Conservation (phyloP, 192 early-diverging fungal genomes). For the Phlyctochytrium bullatum region DNA sequence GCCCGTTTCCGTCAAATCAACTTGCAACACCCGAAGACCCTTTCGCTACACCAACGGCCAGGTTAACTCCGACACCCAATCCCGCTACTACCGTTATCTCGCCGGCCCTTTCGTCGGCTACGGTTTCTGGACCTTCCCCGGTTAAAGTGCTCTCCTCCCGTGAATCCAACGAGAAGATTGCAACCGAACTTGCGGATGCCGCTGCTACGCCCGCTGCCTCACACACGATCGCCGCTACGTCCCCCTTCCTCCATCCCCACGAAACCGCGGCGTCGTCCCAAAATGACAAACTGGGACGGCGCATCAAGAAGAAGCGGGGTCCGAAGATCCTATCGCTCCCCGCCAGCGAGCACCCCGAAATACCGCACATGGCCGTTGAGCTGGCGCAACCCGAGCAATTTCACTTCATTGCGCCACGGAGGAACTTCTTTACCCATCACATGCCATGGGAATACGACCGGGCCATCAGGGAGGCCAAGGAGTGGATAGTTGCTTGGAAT, state of each 20-base stretch:
- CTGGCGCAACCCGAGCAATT: background rate
- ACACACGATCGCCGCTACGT: no score
- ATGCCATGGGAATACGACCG: background rate
- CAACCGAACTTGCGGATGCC: no score
- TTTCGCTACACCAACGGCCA: background rate
- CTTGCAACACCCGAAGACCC: background rate
- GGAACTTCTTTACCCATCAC: background rate
- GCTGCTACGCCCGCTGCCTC: no score
- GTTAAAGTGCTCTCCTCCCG: no score
- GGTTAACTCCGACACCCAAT: background rate
- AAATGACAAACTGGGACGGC: background rate
- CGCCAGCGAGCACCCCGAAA: background rate
- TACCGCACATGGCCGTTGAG: background rate
- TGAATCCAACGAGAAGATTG: no score
- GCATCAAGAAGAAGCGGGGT: no score
- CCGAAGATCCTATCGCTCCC: background rate
- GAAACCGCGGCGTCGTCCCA: background rate
- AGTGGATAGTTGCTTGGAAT: no score
- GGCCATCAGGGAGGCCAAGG: constrained; percentile 1
- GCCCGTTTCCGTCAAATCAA: background rate
- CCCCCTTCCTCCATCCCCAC: background rate
- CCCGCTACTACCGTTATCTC: no score
- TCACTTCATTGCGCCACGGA: background rate
- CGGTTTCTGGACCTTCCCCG: no score
- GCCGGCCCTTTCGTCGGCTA: no score